phyloP scores from a whole-genome alignment of 2,329 filamentous ascomycete genomes.

The Sporothrix globosa region DNA sequence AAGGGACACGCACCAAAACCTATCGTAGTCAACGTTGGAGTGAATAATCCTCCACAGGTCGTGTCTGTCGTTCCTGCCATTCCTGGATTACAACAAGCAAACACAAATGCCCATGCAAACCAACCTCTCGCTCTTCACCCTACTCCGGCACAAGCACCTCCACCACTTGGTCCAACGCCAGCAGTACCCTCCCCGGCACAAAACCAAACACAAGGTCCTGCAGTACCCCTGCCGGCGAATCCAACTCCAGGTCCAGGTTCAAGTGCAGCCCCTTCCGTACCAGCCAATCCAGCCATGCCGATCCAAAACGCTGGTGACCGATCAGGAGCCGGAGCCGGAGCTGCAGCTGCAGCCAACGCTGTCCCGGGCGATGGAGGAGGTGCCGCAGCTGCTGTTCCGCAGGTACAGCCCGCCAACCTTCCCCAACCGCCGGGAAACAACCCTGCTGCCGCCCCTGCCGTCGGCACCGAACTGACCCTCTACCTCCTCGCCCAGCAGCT shows the following conservation, averaged over 20 bases:
- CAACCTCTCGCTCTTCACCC: too few species aligned
- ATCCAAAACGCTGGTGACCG: neutral
- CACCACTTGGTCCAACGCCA: too few species aligned
- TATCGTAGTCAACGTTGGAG: neutral
- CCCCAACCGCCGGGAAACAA: neutral
- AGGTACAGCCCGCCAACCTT: neutral
- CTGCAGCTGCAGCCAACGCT: too few species aligned
- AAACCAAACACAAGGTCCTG: too few species aligned
- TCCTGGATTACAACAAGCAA: too few species aligned
- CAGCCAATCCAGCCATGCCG: neutral
- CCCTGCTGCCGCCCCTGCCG: neutral
- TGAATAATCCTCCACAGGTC: neutral
- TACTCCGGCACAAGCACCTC: too few species aligned
- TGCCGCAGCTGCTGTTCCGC: neutral
- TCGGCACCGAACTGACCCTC: neutral
- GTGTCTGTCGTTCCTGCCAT: neutral
- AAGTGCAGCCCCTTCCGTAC: neutral
- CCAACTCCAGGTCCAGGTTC: neutral
- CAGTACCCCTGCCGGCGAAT: neutral
- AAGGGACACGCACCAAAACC: neutral
- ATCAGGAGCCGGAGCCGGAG: neutral
- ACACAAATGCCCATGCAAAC: too few species aligned
- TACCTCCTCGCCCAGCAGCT: conserved; percentile 6
- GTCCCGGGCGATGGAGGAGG: neutral
- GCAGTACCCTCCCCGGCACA: too few species aligned